phyloP scores from a whole-genome alignment of 805 yeast genomes.

The Starmera caribaea region DNA sequence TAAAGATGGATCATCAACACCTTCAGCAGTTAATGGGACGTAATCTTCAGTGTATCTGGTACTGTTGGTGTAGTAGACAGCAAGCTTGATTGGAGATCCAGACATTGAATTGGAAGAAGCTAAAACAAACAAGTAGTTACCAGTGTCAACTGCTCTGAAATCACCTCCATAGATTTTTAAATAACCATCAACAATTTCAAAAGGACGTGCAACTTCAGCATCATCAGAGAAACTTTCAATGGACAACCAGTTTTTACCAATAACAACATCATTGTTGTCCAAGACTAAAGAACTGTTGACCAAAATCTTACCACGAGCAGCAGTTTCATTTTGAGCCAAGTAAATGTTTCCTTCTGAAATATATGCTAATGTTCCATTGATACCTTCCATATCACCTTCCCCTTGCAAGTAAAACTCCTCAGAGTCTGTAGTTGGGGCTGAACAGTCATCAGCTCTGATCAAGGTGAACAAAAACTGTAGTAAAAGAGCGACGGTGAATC shows the following conservation, averaged over 20 bases:
- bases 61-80: background rate
- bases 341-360: no score
- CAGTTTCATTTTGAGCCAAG: background rate
- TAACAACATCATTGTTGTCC: background rate
- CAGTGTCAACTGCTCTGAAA: slow-evolving; percentile 2
- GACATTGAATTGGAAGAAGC: slow-evolving; percentile 1
- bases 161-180: slow-evolving; percentile 2
- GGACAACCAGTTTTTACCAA: slow-evolving; percentile 4
- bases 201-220: slow-evolving; percentile 1
- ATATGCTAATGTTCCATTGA: no score
- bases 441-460: no score
- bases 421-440: no score
- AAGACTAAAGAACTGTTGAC: background rate
- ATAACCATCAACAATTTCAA: background rate
- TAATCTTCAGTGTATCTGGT: background rate
- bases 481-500: no score
- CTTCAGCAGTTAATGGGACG: background rate
- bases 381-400: no score
- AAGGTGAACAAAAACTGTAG: no score
- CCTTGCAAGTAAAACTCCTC: no score
- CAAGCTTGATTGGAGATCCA: background rate
- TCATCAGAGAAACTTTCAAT: background rate
- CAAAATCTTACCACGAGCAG: background rate
- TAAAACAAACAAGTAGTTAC: background rate
- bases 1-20: background rate